Percentiles rank a stretch among this genome's conserved stretches.
Conservation (phyloP, 2,329 filamentous ascomycete species). For the Colletotrichum simmondsii region DNA sequence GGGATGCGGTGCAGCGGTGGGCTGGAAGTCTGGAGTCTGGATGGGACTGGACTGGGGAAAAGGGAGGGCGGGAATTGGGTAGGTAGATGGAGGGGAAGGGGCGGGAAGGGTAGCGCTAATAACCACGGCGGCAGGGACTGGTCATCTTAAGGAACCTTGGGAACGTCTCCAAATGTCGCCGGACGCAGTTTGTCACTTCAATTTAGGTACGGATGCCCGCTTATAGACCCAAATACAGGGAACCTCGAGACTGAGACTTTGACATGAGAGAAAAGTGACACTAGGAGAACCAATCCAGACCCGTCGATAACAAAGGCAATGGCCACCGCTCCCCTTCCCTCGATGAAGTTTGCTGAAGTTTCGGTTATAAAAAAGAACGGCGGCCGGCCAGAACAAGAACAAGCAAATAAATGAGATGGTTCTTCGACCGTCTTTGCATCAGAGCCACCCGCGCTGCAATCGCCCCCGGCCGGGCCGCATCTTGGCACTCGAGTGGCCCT, state of each 20-base stretch:
- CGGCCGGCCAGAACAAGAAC: background rate
- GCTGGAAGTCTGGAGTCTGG: no score
- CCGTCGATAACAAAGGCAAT: constrained; percentile 17
- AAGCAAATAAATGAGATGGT: background rate
- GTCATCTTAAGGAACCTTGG: background rate
- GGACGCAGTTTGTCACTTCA: background rate
- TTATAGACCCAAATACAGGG: background rate
- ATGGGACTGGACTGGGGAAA: background rate
- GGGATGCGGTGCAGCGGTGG: background rate
- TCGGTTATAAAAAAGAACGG: background rate
- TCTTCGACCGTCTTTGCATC: background rate
- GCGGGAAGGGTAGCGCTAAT: background rate
- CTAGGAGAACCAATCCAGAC: background rate
- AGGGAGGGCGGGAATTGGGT: background rate
- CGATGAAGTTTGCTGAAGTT: background rate
- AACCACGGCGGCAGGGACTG: background rate
- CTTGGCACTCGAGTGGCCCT: constrained; percentile 9
- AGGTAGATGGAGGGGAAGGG: background rate
- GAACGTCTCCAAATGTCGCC: background rate
- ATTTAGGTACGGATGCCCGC: background rate
- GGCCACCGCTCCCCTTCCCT: background rate
- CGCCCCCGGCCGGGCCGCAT: constrained; percentile 13
- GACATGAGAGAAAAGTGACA: background rate
- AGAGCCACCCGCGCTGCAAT: background rate
- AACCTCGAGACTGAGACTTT: background rate